phyloP scores from a whole-genome alignment of 2,329 filamentous ascomycete species.

The Botrytis fabae region DNA sequence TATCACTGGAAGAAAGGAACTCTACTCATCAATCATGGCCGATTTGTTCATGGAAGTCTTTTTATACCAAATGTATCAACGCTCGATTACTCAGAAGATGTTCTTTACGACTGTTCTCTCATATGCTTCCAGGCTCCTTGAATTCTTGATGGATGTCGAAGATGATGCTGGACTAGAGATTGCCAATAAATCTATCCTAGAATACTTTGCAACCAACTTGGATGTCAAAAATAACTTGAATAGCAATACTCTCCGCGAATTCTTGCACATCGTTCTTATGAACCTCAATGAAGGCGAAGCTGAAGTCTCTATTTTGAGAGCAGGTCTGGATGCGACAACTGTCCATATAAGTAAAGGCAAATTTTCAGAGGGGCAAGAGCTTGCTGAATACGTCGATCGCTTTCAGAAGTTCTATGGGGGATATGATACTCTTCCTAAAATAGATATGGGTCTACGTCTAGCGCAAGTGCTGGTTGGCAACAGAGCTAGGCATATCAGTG shows the following conservation, averaged over 20 bases:
- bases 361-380: conserved; percentile 45
- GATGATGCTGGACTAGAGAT: conserved; percentile 43
- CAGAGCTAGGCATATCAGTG: conserved; percentile 41
- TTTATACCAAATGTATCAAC: conserved; percentile 46
- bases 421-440: conserved; percentile 44
- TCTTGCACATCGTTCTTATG: conserved; percentile 26
- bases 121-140: conserved; percentile 33
- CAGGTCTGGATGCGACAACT: conserved; percentile 40
- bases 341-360: conserved; percentile 44
- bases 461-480: conserved; percentile 48
- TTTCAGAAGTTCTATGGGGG: conserved; percentile 47
- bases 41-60: conserved; percentile 47
- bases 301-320: conserved; percentile 44
- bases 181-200: conserved; percentile 41
- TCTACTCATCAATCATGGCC: conserved; percentile 45
- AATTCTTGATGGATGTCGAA: conserved; percentile 42
- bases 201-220: conserved; percentile 41
- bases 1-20: conserved; percentile 42
- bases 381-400: conserved; percentile 46
- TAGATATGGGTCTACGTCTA: conserved; percentile 49
- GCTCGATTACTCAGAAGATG: conserved; percentile 44
- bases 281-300: conserved; percentile 39
- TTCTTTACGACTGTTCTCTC: conserved; percentile 44
- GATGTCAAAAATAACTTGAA: conserved; percentile 39
- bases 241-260: conserved; percentile 35